Conservation (phyloP, 2,329 filamentous ascomycete species). For the Dactylonectria estremocensis region DNA sequence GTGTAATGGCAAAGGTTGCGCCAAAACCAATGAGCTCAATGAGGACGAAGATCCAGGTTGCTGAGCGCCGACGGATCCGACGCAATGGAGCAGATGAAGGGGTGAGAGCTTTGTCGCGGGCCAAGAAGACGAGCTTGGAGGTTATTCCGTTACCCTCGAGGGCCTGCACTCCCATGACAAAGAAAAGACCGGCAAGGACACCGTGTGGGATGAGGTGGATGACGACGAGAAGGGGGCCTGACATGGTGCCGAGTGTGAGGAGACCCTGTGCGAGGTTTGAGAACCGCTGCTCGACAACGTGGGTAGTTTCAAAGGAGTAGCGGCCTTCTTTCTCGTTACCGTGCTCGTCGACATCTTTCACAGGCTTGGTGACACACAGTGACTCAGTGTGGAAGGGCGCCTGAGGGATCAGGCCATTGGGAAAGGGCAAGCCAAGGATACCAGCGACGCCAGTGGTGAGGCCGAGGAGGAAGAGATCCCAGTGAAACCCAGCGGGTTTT, state of each 20-base stretch:
- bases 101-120: slow-evolving; percentile 75
- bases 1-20: slow-evolving; percentile 86
- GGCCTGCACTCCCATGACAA: slow-evolving; percentile 87
- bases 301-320: slow-evolving; percentile 65
- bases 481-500: slow-evolving; percentile 88
- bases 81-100: slow-evolving; percentile 71
- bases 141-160: slow-evolving; percentile 85
- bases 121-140: slow-evolving; percentile 79
- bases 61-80: slow-evolving; percentile 70
- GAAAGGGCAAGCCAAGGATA: slow-evolving; percentile 83
- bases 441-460: slow-evolving; percentile 83
- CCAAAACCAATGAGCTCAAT: slow-evolving; percentile 80
- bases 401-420: slow-evolving; percentile 87
- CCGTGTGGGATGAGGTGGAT: slow-evolving; percentile 85
- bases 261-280: slow-evolving; percentile 86
- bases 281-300: slow-evolving; percentile 83
- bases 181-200: slow-evolving; percentile 86
- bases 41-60: slow-evolving; percentile 80
- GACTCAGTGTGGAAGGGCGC: slow-evolving; percentile 87
- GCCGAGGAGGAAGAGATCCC: slow-evolving; percentile 87
- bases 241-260: slow-evolving; percentile 84
- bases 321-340: slow-evolving; percentile 69
- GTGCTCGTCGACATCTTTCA: slow-evolving; percentile 68
- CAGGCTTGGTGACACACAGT: slow-evolving; percentile 78
- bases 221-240: slow-evolving; percentile 79